phyloP scores from a whole-genome alignment of 2,329 filamentous ascomycete species.

The Fusarium pseudocircinatum region DNA sequence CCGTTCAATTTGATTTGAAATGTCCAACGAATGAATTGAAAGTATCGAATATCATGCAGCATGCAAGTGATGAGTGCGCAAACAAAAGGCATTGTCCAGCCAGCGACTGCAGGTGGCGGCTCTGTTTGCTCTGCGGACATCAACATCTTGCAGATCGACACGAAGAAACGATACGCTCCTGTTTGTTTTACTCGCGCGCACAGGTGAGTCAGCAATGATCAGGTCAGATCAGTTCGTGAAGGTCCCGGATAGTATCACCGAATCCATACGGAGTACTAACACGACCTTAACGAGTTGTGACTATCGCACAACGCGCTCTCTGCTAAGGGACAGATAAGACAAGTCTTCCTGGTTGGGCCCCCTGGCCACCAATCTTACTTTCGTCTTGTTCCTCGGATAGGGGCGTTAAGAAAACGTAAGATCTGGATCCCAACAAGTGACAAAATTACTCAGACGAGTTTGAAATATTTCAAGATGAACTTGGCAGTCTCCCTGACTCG shows the following conservation, averaged over 20 bases:
- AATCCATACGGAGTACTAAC: slow-evolving; percentile 7
- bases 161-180: slow-evolving; percentile 3
- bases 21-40: neutral
- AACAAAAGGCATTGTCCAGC: slow-evolving; percentile 13
- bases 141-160: neutral
- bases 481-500: neutral
- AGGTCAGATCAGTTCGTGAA: neutral
- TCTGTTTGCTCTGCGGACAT: neutral
- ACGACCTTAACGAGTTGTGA: neutral
- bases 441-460: neutral
- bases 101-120: slow-evolving; percentile 3
- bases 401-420: neutral
- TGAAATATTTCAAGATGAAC: neutral
- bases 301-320: neutral
- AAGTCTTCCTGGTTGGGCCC: neutral
- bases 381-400: slow-evolving; percentile 11
- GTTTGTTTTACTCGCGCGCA: neutral
- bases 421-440: neutral
- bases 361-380: slow-evolving; percentile 15
- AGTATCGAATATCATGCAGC: slow-evolving; percentile 10
- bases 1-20: neutral
- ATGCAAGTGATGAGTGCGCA: slow-evolving; percentile 17
- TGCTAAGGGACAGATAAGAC: slow-evolving; percentile 20
- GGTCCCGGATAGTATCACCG: neutral
- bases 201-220: neutral